Base-by-base conservation (phyloP, 192 early-diverging fungal genomes). In the Glomus cerebriforme region DNA sequence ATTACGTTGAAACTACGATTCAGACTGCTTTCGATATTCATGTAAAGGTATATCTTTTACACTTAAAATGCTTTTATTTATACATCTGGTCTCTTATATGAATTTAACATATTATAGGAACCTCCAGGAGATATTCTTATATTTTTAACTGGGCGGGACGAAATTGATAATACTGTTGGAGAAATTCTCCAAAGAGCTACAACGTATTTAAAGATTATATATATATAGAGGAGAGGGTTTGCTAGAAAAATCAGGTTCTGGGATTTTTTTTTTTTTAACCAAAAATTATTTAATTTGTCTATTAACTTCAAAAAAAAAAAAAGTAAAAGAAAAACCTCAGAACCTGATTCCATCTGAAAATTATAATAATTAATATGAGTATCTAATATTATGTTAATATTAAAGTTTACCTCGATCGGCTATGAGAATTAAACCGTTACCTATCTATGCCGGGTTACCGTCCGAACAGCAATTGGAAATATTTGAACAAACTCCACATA, bases 11-110 rank as follows among this genome's bases (percentile, higher is more conserved):
- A 68, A 81, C 83, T 9, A 72, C 89, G 0, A 90, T 95, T 15
- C 90, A 95, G 37, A 92, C 92, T 0, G 89, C 92, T 5, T 87
- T 95, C 45, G 89, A 93, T 70, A 92, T 96, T 58, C 92, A 96
- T 83, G 86, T 87, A 37, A 78, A 86, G 66, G 85, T 70, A 54
- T 43, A 17, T 1, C 17, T 54, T 54, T 22, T 22, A 54, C 49
- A 54, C 19, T 22, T 19, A 22, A 54, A 22, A 4, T 22, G 3
- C 49, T 54, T 19, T 54, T 22, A 22, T 54, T 17, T 54, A n/a
- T n/a, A n/a, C n/a, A n/a, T n/a, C n/a, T n/a, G n/a, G 19, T 54
- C 47, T 19, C 1, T 22, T 54, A 54, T 17, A 6, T 54, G 15
- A 6, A 54, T 17, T 19, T 6, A 22, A 54, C 15, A 13, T 17